These are phyloP conservation scores for Madurella mycetomatis DNA, from an alignment of 2,329 filamentous ascomycete species.

Conservation along the genomic window DNA sequence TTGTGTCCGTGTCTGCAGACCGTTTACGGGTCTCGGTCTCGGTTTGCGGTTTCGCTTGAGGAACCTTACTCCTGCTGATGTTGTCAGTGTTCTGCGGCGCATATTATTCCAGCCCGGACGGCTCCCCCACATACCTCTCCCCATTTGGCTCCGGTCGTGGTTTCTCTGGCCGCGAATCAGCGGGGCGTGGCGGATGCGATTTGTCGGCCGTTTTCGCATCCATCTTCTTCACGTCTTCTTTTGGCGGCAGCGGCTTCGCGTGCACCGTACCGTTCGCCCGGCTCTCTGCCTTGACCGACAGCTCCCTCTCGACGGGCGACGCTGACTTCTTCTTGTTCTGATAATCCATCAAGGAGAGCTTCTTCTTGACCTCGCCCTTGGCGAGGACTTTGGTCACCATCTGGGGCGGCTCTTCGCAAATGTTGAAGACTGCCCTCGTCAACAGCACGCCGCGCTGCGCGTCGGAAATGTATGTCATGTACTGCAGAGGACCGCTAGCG, in stretches of 20 bases:
- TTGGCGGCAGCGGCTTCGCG: constrained; percentile 14
- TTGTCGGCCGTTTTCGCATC: constrained; percentile 20
- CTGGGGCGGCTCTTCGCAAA: constrained; percentile 46
- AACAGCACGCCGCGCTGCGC: constrained; percentile 55
- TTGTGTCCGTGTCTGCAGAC: constrained; percentile 41
- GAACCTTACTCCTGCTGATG: constrained; percentile 25
- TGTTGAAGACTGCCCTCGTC: constrained; percentile 54
- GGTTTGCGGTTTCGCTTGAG: constrained; percentile 34
- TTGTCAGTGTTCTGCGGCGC: constrained; percentile 16
- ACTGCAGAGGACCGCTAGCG: constrained; percentile 46
- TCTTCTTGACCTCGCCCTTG: constrained; percentile 46
- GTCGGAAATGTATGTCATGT: constrained; percentile 54
- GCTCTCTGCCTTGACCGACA: constrained; percentile 20
- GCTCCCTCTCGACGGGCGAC: constrained; percentile 32
- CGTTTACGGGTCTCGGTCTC: constrained; percentile 47
- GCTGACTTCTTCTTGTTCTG: constrained; percentile 45
- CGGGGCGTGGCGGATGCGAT: constrained; percentile 15
- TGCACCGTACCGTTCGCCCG: constrained; percentile 19
- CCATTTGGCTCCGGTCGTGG: constrained; percentile 29
- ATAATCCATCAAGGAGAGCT: constrained; percentile 56
- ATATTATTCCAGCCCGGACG: not conserved
- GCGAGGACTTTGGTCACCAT: constrained; percentile 35
- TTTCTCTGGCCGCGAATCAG: constrained; percentile 31
- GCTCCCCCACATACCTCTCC: constrained; percentile 29
- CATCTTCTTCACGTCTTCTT: constrained; percentile 20